Conservation (phyloP, 805 yeast genomes). For the Metschnikowia arizonensis region DNA sequence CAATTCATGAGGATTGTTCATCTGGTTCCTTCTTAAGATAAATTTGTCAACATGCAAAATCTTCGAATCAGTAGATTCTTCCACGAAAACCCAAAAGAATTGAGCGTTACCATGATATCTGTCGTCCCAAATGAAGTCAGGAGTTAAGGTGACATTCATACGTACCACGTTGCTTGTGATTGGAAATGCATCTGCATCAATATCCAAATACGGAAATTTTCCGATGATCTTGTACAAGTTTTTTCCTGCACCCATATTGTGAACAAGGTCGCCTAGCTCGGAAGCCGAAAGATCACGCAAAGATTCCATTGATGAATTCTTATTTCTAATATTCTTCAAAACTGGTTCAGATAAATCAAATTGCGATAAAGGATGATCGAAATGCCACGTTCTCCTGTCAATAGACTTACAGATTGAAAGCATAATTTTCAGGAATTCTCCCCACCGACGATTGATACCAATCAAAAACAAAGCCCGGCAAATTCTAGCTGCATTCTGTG, state of each 20-base stretch:
- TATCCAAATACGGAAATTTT: slow-evolving; percentile 68
- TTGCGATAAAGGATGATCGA: slow-evolving; percentile 84
- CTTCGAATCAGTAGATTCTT: slow-evolving; percentile 69
- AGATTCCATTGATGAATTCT: slow-evolving; percentile 64
- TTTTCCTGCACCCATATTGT: slow-evolving; percentile 70
- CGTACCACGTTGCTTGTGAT: slow-evolving; percentile 83
- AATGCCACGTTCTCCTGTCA: slow-evolving; percentile 82
- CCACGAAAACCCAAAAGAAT: slow-evolving; percentile 89
- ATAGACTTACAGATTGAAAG: slow-evolving; percentile 81
- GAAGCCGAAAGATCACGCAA: slow-evolving; percentile 66
- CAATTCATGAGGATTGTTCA: slow-evolving; percentile 57
- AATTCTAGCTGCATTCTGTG: slow-evolving; percentile 92
- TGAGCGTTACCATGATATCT: slow-evolving; percentile 78
- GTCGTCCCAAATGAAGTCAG: slow-evolving; percentile 85
- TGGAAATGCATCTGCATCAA: slow-evolving; percentile 83
- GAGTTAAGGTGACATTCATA: slow-evolving; percentile 61
- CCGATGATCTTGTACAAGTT: slow-evolving; percentile 57
- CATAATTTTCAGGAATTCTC: slow-evolving; percentile 67
- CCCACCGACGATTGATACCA: slow-evolving; percentile 91
- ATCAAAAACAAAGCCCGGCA: slow-evolving; percentile 85
- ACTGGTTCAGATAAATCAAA: slow-evolving; percentile 74
- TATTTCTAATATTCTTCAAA: slow-evolving; percentile 55
- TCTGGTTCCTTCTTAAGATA: slow-evolving; percentile 56
- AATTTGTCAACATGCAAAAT: slow-evolving; percentile 81
- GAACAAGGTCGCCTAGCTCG: slow-evolving; percentile 88